phyloP scores from a whole-genome alignment of 306 rosid genomes.

The Vigna nakashimae region DNA sequence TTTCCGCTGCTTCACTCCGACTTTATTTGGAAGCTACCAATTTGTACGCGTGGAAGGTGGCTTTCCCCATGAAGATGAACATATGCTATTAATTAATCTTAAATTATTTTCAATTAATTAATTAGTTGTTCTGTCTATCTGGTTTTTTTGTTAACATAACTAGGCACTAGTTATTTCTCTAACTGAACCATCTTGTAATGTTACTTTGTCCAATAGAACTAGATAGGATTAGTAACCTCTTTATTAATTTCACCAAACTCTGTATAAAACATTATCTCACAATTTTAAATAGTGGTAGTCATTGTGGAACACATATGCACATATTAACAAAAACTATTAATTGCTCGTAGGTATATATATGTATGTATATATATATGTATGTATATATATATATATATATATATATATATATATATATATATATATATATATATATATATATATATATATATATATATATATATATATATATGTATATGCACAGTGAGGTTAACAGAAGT shows the following conservation, averaged over 20 bases:
- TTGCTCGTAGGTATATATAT: neutral
- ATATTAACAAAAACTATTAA: neutral
- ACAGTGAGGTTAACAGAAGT: neutral
- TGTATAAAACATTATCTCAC: conserved; percentile 25
- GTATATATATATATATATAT: too few species aligned
- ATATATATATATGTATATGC: too few species aligned
- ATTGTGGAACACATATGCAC: conserved; percentile 5
- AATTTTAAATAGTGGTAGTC: conserved; percentile 22
- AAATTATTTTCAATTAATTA: conserved; percentile 24
- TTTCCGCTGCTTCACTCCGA: neutral
- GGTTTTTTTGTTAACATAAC: conserved; percentile 19
- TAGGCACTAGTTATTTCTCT: conserved; percentile 21
- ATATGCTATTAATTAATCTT: conserved; percentile 41
- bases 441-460: neutral
- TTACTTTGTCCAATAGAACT: conserved; percentile 36
- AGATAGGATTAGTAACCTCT: conserved; percentile 38
- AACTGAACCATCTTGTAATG: conserved; percentile 29
- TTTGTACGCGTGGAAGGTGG: conserved; percentile 32
- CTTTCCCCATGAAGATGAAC: conserved; percentile 40
- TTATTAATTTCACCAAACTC: neutral
- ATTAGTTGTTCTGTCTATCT: neutral
- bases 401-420: neutral
- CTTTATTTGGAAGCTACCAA: conserved; percentile 34
- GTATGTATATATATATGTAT: neutral
- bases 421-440: too few species aligned